Evolutionary conservation across 2,329 filamentous ascomycete genomes (phyloP), one percentile per base, ranked within the genome.

Genomic region (Epichloe festucae): DNA sequence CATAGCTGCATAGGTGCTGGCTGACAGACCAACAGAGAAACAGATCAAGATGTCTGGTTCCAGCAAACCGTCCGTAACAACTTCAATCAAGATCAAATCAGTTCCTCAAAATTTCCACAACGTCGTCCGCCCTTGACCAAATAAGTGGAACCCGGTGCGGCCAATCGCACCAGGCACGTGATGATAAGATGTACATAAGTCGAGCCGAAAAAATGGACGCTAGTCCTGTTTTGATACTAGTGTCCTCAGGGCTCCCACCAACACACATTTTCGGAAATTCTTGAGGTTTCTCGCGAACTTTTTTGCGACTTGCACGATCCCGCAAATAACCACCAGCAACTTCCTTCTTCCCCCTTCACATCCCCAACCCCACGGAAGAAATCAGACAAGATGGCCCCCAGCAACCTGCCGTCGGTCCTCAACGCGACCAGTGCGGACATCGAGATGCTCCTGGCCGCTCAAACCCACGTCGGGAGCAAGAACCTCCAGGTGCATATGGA

Each of bases 401-500:
- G 83, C 68, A 95, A 96, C 79, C 86, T 96, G 63, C 93, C 93
- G 72, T 79, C 90, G 63, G 79, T 86, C 69, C 95, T 98, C 85
- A 93, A 95, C 81, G 88, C 93, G 70, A 97, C 93, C 68, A 85
- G 84, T 71, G 84, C 94, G 79, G 93, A 98, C 80, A 94, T 98
- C 78, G 93, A 98, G 87, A 93, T 90, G 87, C 89, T 98, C 70
- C 87, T 98, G 67, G 87, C 90, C 70, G 90, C 94, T 68, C 90
- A 97, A 79, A 83, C 79, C 77, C 94, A 98, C 77, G 83, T 97
- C 66, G 93, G 93, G 68, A 89, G 85, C 77, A 97, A 97, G 88
- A 98, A 98, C 84, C 75, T 98, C 67, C 93, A 97, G 82, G 88
- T 94, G 71, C 90, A 97, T 81, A 97, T 96, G 89, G 89, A 95